Conservation (phyloP, 331 rosid species). For the Erythrophleum ivorense region DNA sequence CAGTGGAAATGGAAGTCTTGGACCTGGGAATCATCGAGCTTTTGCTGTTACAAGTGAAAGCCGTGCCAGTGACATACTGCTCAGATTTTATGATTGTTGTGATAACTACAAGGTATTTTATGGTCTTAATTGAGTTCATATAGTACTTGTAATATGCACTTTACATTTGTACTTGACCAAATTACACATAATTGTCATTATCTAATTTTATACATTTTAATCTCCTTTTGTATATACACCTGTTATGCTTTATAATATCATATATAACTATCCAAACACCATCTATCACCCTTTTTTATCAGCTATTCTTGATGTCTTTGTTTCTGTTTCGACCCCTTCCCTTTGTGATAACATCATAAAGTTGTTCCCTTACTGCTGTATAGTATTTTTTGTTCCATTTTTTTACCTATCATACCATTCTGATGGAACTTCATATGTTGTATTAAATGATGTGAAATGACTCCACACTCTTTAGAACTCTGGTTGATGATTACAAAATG, state of each 20-base stretch:
- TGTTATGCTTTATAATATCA: background rate
- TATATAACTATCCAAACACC: conserved; percentile 13
- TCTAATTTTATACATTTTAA: conserved; percentile 26
- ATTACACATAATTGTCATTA: conserved; percentile 15
- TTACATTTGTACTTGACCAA: conserved; percentile 17
- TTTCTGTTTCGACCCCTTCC: conserved; percentile 9
- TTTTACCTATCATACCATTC: background rate
- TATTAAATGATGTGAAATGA: conserved; percentile 11
- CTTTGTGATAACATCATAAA: background rate
- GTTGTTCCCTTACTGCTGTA: conserved; percentile 12
- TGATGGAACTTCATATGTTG: conserved; percentile 17
- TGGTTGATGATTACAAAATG: background rate
- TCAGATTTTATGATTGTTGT: conserved; percentile 84
- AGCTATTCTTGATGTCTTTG: conserved; percentile 6
- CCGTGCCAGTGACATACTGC: conserved; percentile 80
- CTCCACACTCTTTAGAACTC: background rate
- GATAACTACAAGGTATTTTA: conserved; percentile 77
- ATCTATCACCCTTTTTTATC: background rate
- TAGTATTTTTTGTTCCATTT: background rate
- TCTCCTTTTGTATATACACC: conserved; percentile 23
- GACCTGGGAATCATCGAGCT: conserved; percentile 76
- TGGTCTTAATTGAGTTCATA: conserved; percentile 26
- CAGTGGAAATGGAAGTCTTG: conserved; percentile 82
- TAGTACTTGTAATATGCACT: conserved; percentile 17
- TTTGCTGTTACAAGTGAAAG: conserved; percentile 93